Evolutionary conservation across 2,329 filamentous ascomycete species (phyloP), one percentile per base, ranked within the genome.

Genomic region (Monosporascus cannonballus): DNA sequence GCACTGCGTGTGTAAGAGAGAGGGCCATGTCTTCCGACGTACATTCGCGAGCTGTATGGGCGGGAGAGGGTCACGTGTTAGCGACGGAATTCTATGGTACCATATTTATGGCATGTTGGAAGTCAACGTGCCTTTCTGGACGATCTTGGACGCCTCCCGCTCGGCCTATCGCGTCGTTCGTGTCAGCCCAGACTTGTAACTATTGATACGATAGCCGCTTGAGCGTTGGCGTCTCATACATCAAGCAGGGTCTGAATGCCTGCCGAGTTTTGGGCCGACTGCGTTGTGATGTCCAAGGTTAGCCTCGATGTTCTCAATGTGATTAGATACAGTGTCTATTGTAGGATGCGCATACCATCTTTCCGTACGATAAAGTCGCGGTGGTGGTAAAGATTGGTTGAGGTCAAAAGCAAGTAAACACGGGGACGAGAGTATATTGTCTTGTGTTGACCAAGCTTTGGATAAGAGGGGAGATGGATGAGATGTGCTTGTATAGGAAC

Each of bases 181-280:
- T 27, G 27, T 34, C n/a, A 38, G 27, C 42, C 20, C 17, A 38
- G 6, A 27, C 20, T 27, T 3, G 34, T 11, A 27, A 36, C 17
- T 42, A 47, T 18, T 55, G 41, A 47, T 53, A 39, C 46, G 27
- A 48, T 47, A 36, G 45, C 27, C 41, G 42, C 24, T 8, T 14
- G n/a, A 17, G 38, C 18, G 24, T 34, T 27, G 25, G 17, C 2
- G 27, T 36, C 38, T 54, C 87, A 67, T 87, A 99, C 94, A 76
- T 97, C 94, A 76, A 99, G 90, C 69, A 99, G 86, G 70, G 93
- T 97, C 77, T 97, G 93, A 71, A 99, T 99, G 74, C 94, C 94
- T 68, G 90, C 87, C 61, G 94, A 97, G 80, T 97, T 97, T 78
- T 97, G 94, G 70, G 93, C 94, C 71, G 94, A 94, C 93, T 97